phyloP scores from a whole-genome alignment of 805 yeast species.

The Diddensiella caesifluorescens region DNA sequence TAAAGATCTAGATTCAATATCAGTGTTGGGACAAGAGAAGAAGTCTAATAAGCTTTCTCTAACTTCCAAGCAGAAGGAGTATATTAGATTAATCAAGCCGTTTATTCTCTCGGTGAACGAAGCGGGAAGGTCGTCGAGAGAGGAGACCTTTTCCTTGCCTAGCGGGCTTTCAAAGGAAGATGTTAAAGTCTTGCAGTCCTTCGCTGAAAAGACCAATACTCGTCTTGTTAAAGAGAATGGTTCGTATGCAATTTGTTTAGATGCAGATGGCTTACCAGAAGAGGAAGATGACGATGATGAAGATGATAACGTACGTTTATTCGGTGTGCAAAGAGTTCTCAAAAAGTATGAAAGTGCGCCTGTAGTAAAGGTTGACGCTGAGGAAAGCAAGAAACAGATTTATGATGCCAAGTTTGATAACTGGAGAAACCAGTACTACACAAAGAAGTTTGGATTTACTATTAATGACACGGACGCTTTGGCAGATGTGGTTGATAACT shows the following conservation, averaged over 20 bases:
- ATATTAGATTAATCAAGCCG: conserved; percentile 46
- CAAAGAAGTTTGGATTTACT: conserved; percentile 68
- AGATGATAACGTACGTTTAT: conserved; percentile 48
- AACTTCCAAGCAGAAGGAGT: conserved; percentile 55
- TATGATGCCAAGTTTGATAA: conserved; percentile 67
- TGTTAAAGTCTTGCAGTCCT: conserved; percentile 21
- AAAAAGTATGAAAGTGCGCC: conserved; percentile 35
- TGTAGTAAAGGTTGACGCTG: conserved; percentile 20
- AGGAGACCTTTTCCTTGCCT: conserved; percentile 5
- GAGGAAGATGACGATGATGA: conserved; percentile 62
- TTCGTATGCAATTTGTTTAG: conserved; percentile 16
- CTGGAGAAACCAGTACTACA: conserved; percentile 87
- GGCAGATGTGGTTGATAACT: conserved; percentile 65
- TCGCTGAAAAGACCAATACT: conserved; percentile 27
- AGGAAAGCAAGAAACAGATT: conserved; percentile 48
- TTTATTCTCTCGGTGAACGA: conserved; percentile 36
- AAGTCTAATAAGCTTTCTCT: conserved; percentile 56
- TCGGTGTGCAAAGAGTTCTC: conserved; percentile 51
- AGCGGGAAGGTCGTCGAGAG: conserved; percentile 16
- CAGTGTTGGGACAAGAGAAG: conserved; percentile 42
- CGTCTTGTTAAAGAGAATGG: conserved; percentile 21
- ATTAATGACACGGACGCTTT: conserved; percentile 49
- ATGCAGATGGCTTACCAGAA: conserved; percentile 69
- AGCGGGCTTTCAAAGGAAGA: conserved; percentile 14
- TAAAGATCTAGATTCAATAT: conserved; percentile 55